Evolutionary conservation across 2,329 filamentous ascomycete genomes (phyloP), one percentile per base, ranked within the genome.

Genomic region (Alternaria novae-zelandiae): DNA sequence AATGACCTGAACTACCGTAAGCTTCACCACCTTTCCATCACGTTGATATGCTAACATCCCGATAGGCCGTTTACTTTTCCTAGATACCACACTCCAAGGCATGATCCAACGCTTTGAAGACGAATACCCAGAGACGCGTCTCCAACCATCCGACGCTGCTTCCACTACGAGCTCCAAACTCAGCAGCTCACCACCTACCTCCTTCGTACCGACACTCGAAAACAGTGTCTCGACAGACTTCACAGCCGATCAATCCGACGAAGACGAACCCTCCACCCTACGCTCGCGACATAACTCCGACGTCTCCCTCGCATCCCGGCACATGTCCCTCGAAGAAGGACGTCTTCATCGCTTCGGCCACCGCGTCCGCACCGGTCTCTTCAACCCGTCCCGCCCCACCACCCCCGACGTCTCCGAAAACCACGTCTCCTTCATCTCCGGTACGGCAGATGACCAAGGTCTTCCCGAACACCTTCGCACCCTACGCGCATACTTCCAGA

Each of bases 71-170:
- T 87, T 98, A 20, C 84, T 91, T 46, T 97, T 97, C 86, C 87
- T 99, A 28, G 94, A 97, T 73, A 86, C 91, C 64, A 98, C 96
- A 0, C 85, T 99, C 10, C 87, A 94, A 73, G 90, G 91, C 69
- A 97, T 98, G 82, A 98, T 98, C 74, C 90, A 93, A 77, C 91
- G 96, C 26, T 99, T 98, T 77, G 96, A 98, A 79, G 92, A 97
- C 77, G 95, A 98, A 79, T 98, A 94, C 73, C 96, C 96, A 0
- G 95, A 98, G 76, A 96, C 92, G 1, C 89, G 93, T 36, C 83
- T 88, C 45, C 70, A 75, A 15, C 73, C 76, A 17, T 69, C 70
- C 26, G 74, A 79, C 13, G 61, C 67, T 9, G 68, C 67, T 8
- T 80, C 78, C 4, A 68, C 68, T 0, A 67, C 72, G 47, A 79